These are phyloP conservation scores for Pichia sp. DNA, from an alignment of 1,139 yeast species.

Conservation along the genomic window DNA sequence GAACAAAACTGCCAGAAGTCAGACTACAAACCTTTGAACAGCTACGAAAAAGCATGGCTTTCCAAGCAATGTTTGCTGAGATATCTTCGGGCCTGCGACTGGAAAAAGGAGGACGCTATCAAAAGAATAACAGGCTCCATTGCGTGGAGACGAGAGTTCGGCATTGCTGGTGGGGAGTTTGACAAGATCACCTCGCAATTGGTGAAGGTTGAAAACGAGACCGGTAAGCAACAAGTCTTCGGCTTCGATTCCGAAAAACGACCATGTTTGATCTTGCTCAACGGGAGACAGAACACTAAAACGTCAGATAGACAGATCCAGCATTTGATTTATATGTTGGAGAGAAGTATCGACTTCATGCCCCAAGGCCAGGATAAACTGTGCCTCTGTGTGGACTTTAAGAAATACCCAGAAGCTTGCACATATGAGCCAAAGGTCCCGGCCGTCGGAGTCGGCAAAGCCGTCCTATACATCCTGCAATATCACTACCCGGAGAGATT, in stretches of 20 bases:
- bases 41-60: slow-evolving; percentile 78
- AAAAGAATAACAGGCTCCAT: slow-evolving; percentile 59
- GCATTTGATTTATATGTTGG: slow-evolving; percentile 87
- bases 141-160: slow-evolving; percentile 91
- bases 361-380: slow-evolving; percentile 92
- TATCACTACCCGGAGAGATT: slow-evolving; percentile 58
- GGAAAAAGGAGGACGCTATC: slow-evolving; percentile 68
- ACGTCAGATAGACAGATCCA: slow-evolving; percentile 84
- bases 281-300: slow-evolving; percentile 89
- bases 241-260: slow-evolving; percentile 85
- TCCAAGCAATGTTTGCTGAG: slow-evolving; percentile 83
- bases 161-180: slow-evolving; percentile 59
- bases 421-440: slow-evolving; percentile 66
- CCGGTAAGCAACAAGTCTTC: slow-evolving; percentile 82
- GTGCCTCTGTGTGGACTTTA: slow-evolving; percentile 86
- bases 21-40: slow-evolving; percentile 39
- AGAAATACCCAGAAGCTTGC: slow-evolving; percentile 54
- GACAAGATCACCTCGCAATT: slow-evolving; percentile 54
- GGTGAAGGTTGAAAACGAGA: slow-evolving; percentile 67
- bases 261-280: slow-evolving; percentile 81
- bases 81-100: slow-evolving; percentile 84
- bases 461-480: slow-evolving; percentile 67
- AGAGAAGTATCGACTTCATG: slow-evolving; percentile 85
- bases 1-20: slow-evolving; percentile 35
- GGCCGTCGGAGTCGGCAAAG: slow-evolving; percentile 70